Evolutionary conservation across 164 flowering plant genomes (phyloP).

Genomic region (Protea cynaroides): DNA sequence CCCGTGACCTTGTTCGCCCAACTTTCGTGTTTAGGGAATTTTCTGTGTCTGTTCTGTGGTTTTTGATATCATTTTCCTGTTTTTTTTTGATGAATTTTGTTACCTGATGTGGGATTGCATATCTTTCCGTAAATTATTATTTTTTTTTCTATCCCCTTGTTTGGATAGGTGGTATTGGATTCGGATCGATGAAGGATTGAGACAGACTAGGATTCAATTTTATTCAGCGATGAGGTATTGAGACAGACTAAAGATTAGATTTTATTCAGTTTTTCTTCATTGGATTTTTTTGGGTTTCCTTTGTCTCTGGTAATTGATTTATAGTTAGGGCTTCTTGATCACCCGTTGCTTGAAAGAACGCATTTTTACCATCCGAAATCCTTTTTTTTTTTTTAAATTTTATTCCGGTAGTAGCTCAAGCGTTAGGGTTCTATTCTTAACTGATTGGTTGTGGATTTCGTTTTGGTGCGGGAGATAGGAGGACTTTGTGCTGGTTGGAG

Average conservation of each 20-base stretch:
- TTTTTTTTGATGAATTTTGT: conserved; percentile 6
- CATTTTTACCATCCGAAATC: conserved; percentile 1
- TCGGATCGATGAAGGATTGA: conserved; percentile 2
- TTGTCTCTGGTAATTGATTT: neutral
- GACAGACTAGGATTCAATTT: conserved; percentile 5
- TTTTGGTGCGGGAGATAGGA: conserved; percentile 14
- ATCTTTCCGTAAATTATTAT: neutral
- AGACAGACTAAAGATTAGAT: conserved; percentile 2
- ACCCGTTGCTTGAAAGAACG: neutral
- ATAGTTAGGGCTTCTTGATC: neutral
- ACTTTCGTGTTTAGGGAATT: conserved; percentile 3
- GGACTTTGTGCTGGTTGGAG: conserved; percentile 16
- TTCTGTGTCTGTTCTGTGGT: neutral
- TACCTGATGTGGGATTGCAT: neutral
- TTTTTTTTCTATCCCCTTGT: neutral
- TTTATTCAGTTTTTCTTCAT: neutral
- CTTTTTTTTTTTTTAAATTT: neutral
- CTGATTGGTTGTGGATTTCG: conserved; percentile 13
- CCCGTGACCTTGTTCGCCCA: conserved; percentile 4
- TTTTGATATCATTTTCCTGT: neutral
- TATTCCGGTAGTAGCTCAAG: neutral
- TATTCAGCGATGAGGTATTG: neutral
- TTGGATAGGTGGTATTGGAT: conserved; percentile 6
- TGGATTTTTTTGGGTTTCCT: neutral
- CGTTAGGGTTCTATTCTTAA: neutral